Evolutionary conservation across 768 basidiomycete species (phyloP), one percentile per base, ranked within the genome.

Genomic region (Suillus placidus): DNA sequence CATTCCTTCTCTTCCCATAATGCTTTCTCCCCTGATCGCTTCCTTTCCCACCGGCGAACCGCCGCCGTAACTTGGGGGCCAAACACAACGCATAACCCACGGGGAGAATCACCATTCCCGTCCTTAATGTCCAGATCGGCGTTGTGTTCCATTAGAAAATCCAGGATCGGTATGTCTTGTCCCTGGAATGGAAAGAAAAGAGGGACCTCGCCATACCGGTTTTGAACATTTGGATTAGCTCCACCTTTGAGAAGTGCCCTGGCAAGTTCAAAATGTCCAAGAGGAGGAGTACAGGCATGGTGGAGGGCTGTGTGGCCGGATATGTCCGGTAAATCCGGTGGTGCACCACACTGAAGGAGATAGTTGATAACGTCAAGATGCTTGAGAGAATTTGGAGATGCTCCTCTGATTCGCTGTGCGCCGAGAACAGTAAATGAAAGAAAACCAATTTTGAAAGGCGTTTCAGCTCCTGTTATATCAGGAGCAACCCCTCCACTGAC

Each of bases 301-400:
- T 83, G 80, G 5, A 87, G 78, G 1, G 87, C 82, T 1, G 84
- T 87, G 72, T 77, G 77, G 4, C 84, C 84, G 12, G 73, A 77
- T 52, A 87, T 80, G 64, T 87, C 87, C 2, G 73, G 72, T 1
- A 78, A 26, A 60, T 85, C 76, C 4, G 78, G 71, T 4, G 83
- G 76, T 0, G 80, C 75, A 14, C 85, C 84, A 0, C 71, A 66
- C 0, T 77, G 70, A 45, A 87, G 73, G 30, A 88, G 80, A 57
- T 76, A 79, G 43, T 73, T 70, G 61, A 87, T 74, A 16, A 78
- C 72, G 6, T 79, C 81, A 20, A 70, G 47, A 64, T 82, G 77
- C 54, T 72, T 68, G 43, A 73, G 62, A 4, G 64, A 66, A 18
- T 60, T 69, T 2, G 68, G 66, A 6, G 73, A 49, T 6, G 45